Conservation (phyloP, 495 filamentous ascomycete genomes). For the Evernia prunastri region DNA sequence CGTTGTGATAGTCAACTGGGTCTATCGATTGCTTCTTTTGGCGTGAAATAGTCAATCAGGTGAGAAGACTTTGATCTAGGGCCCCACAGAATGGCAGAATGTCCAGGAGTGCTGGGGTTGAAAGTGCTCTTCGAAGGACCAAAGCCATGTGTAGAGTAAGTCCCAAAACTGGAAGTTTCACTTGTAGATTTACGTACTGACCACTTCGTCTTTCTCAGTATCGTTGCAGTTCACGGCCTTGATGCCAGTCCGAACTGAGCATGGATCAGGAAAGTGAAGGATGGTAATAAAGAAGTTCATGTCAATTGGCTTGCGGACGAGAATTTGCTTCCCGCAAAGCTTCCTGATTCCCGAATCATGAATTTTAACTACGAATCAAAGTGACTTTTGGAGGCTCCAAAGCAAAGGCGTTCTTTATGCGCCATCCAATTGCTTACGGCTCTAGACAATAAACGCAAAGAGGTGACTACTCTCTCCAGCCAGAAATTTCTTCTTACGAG, state of each 20-base stretch:
- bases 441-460: conserved; percentile 7
- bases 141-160: conserved; percentile 7
- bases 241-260: conserved; percentile 9
- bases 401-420: conserved; percentile 3
- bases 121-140: conserved; percentile 2
- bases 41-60: neutral
- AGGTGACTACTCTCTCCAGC: neutral
- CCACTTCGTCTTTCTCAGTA: neutral
- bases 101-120: neutral
- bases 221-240: conserved; percentile 9
- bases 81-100: neutral
- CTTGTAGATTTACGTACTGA: neutral
- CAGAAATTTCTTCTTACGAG: neutral
- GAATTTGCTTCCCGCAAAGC: conserved; percentile 7
- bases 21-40: neutral
- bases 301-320: conserved; percentile 13
- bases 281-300: neutral
- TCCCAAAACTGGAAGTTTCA: neutral
- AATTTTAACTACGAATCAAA: conserved; percentile 12
- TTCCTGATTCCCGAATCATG: conserved; percentile 10
- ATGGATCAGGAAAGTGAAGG: conserved; percentile 4
- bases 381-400: conserved; percentile 1
- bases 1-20: neutral
- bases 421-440: conserved; percentile 1
- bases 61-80: neutral